These are phyloP conservation scores for Colletotrichum echinochloae DNA, from an alignment of 2,329 filamentous ascomycete species.

Conservation along the genomic window DNA sequence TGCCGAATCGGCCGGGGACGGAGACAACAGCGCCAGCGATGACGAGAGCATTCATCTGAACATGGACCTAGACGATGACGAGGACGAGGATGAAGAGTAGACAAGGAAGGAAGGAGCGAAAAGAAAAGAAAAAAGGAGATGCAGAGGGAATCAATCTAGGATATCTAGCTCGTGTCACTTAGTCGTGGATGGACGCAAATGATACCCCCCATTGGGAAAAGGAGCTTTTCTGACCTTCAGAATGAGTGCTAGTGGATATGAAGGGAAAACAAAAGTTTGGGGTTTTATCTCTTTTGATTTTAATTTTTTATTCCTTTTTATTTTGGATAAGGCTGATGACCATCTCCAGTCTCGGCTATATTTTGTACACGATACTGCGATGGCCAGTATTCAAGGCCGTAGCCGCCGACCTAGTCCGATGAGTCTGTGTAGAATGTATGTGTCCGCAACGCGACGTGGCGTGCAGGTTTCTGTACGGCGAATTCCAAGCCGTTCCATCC, in stretches of 20 bases:
- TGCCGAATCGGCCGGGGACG: conserved; percentile 45
- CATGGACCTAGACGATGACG: conserved; percentile 68
- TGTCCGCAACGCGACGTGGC: background rate
- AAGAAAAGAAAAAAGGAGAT: conserved; percentile 45
- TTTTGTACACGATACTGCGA: conserved; percentile 33
- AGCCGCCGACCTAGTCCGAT: conserved; percentile 6
- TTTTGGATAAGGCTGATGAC: conserved; percentile 15
- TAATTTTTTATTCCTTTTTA: too few relatives aligned
- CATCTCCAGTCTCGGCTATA: conserved; percentile 21
- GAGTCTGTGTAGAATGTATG: conserved; percentile 11
- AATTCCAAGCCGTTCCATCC: conserved; percentile 20
- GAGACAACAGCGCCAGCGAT: conserved; percentile 58
- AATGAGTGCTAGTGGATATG: conserved; percentile 15
- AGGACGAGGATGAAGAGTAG: conserved; percentile 50
- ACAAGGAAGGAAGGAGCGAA: conserved; percentile 44
- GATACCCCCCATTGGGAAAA: conserved; percentile 34
- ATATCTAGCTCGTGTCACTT: conserved; percentile 19
- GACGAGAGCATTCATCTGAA: conserved; percentile 70
- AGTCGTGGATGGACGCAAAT: conserved; percentile 9
- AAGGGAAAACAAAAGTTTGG: background rate
- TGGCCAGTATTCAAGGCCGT: conserved; percentile 36
- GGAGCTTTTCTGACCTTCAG: background rate
- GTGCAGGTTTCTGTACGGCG: conserved; percentile 14
- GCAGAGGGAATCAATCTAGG: conserved; percentile 50
- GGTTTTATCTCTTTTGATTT: too few relatives aligned